Base-by-base conservation (phyloP, 1,139 yeast species). In the Diutina catenulata region DNA sequence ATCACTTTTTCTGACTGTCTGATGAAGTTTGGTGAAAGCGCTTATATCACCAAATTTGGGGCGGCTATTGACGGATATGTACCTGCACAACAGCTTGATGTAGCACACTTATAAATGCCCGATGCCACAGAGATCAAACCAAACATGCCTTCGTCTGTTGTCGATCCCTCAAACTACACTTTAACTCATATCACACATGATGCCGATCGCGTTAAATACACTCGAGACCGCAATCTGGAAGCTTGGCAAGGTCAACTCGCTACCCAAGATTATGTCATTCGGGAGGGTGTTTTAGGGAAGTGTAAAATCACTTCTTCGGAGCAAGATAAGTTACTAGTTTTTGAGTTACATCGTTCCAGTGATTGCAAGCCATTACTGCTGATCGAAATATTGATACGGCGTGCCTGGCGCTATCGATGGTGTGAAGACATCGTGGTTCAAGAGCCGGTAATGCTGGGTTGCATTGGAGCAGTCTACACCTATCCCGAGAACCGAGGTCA, bases 401-500 rank as follows among this genome's bases (percentile, higher is more conserved):
- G 50, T 14, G 46, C 64, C 3, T 53, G 56, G 51, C 50, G 51
- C 31, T 57, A 54, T 40, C 42, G 33, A n/a, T 43, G 22, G 15
- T 22, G 45, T 19, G 42, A 42, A 5, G 43, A 41, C 2, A 53
- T 47, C 7, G 39, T 46, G 19, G 61, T 43, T 3, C 49, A 43
- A 6, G 43, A 48, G 46, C 39, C 50, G 3, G 59, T 72, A 7
- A 50, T 65, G n/a, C 57, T 69, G 42, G 73, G 73, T 3, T 70
- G 80, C 42, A 60, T 79, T 41, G 84, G 57, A 16, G 59, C 56
- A 1, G 86, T 80, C 0, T 80, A 60, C 53, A 79, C 88, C 1
- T 65, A 72, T 24, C 63, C 65, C 7, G 61, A 67, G 38, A 56
- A 66, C 49, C 66, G 94, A 41, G 77, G 80, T 18, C 68, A 71